Conservation (phyloP, 2,329 filamentous ascomycete genomes). For the Erysiphe pulchra region DNA sequence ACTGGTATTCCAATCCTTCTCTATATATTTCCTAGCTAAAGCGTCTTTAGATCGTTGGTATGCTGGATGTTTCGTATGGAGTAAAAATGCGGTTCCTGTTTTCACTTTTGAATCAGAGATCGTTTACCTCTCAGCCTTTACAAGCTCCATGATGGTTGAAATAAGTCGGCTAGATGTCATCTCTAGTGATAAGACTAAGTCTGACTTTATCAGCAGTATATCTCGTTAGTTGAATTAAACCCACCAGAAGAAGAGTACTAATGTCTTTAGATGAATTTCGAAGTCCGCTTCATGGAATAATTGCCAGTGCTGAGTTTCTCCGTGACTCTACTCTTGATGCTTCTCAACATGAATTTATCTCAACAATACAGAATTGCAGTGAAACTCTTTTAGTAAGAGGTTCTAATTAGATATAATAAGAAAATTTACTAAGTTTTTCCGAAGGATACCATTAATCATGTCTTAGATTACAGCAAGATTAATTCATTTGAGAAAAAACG, state of each 20-base stretch:
- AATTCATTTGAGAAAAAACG: constrained; percentile 15
- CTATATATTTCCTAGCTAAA: neutral
- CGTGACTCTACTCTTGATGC: constrained; percentile 21
- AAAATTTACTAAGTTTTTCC: neutral
- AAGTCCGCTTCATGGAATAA: constrained; percentile 19
- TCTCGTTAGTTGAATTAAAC: constrained; percentile 4
- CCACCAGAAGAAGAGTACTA: neutral
- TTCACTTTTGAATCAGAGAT: constrained; percentile 10
- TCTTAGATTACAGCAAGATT: constrained; percentile 28
- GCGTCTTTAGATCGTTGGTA: constrained; percentile 7
- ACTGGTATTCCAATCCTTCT: constrained; percentile 3
- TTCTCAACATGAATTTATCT: constrained; percentile 20
- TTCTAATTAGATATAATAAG: neutral
- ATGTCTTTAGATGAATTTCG: constrained; percentile 8
- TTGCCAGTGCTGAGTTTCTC: constrained; percentile 25
- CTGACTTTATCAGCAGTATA: constrained; percentile 11
- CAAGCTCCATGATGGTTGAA: constrained; percentile 10
- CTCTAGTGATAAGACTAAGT: constrained; percentile 9
- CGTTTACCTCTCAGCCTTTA: constrained; percentile 8
- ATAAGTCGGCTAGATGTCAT: constrained; percentile 10
- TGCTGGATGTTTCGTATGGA: constrained; percentile 10
- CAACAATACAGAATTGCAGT: constrained; percentile 24
- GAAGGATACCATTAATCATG: constrained; percentile 24
- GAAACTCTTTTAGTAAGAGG: constrained; percentile 18
- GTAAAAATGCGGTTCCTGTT: constrained; percentile 5